A percentile compares a stretch with the other conserved stretches of the same genome.
Evolutionary conservation across 1,284 basidiomycete species (phyloP).

Genomic region (Pisolithus thermaeus): DNA sequence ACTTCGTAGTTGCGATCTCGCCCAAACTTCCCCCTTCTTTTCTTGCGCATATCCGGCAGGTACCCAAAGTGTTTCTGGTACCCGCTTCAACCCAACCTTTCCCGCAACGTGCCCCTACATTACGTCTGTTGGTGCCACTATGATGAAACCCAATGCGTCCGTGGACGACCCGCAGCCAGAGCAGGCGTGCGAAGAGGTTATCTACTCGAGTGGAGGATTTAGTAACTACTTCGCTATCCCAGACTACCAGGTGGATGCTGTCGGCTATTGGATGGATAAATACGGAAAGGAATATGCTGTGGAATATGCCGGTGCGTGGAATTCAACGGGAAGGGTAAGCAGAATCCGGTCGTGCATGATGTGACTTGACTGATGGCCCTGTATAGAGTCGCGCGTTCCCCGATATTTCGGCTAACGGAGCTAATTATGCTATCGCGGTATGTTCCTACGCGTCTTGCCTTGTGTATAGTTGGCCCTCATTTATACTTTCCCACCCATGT

Average conservation of each 20-base stretch:
- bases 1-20: background rate
- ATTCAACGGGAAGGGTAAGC: constrained; percentile 41
- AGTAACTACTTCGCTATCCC: constrained; percentile 36
- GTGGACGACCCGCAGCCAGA: constrained; percentile 25
- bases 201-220: constrained; percentile 41
- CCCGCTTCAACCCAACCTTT: constrained; percentile 47
- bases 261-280: constrained; percentile 6
- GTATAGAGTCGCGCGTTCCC: constrained; percentile 36
- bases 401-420: constrained; percentile 37
- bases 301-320: constrained; percentile 37
- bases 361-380: background rate
- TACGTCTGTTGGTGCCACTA: constrained; percentile 45
- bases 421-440: constrained; percentile 37
- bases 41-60: background rate
- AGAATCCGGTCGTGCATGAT: background rate
- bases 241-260: constrained; percentile 31
- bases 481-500: background rate
- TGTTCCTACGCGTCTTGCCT: background rate
- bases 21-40: background rate
- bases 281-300: constrained; percentile 23
- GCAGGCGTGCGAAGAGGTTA: constrained; percentile 25
- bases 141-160: constrained; percentile 30
- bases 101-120: constrained; percentile 40
- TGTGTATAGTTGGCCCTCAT: background rate
- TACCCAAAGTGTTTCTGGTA: constrained; percentile 14